Evolutionary conservation across 768 basidiomycete species (phyloP).

Genomic region (Termitomyces sp.): DNA sequence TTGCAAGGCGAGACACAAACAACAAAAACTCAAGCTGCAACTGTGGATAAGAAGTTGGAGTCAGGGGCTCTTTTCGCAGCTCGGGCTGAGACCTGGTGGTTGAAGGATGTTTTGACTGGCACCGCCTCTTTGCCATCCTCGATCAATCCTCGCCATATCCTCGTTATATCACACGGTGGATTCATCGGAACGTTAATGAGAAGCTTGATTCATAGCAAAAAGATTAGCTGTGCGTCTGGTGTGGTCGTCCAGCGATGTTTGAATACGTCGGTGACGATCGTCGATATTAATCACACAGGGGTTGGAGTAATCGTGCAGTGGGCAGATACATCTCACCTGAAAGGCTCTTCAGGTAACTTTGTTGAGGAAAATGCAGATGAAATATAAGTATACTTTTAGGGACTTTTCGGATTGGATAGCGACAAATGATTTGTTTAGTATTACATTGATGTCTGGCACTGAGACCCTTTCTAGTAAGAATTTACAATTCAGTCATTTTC

Average conservation of each 20-base stretch:
- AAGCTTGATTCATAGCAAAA: conserved; percentile 35
- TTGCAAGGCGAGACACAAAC: conserved; percentile 41
- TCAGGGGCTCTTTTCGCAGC: conserved; percentile 30
- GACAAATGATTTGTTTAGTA: too few relatives aligned
- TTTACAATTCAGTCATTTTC: too few relatives aligned
- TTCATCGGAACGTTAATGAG: conserved; percentile 51
- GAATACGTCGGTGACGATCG: conserved; percentile 53
- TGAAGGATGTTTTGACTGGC: conserved; percentile 30
- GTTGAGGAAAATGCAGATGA: conserved; percentile 52
- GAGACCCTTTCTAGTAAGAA: too few relatives aligned
- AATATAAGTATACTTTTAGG: conserved; percentile 6
- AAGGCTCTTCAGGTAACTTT: conserved; percentile 17
- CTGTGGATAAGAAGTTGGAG: conserved; percentile 31
- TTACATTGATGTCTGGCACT: too few relatives aligned
- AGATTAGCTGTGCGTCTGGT: conserved; percentile 29
- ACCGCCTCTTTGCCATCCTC: conserved; percentile 16
- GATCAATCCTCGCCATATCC: conserved; percentile 32
- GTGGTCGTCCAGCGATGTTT: conserved; percentile 31
- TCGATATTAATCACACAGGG: conserved; percentile 42
- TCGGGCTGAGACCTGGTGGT: conserved; percentile 64
- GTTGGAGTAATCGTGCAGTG: conserved; percentile 42
- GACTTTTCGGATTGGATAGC: too few relatives aligned
- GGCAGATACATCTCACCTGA: conserved; percentile 52
- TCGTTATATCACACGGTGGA: conserved; percentile 66
- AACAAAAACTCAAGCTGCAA: conserved; percentile 14